Conservation (phyloP, 2,329 filamentous ascomycete species). For the Colletotrichum shisoi region DNA sequence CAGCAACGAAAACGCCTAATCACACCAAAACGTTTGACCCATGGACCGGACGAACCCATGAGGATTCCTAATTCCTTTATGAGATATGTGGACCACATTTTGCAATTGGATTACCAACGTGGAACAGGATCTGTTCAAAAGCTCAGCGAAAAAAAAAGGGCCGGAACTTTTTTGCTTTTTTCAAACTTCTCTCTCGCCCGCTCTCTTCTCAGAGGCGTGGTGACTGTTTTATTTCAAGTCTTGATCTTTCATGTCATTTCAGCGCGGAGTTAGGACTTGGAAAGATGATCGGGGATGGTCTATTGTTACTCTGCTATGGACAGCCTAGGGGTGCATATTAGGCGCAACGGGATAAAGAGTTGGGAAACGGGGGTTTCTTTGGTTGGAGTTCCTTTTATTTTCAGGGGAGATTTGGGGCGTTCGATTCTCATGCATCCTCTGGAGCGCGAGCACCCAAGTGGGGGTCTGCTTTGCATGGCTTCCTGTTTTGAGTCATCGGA, state of each 20-base stretch:
- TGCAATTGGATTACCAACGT: constrained; percentile 18
- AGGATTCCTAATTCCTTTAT: constrained; percentile 22
- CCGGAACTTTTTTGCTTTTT: constrained; percentile 11
- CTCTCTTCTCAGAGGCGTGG: constrained; percentile 18
- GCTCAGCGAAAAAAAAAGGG: constrained; percentile 22
- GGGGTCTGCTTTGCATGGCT: not conserved
- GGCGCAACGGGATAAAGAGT: constrained; percentile 32
- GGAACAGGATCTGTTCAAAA: constrained; percentile 10
- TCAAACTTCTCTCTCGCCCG: not conserved
- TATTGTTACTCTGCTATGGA: constrained; percentile 4
- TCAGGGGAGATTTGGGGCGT: not conserved
- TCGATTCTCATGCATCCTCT: constrained; percentile 33
- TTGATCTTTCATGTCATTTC: constrained; percentile 18
- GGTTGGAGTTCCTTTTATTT: constrained; percentile 37
- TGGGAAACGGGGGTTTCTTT: too few relatives aligned
- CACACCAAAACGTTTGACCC: constrained; percentile 6
- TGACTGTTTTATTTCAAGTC: constrained; percentile 26
- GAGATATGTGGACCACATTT: constrained; percentile 23
- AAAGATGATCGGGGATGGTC: constrained; percentile 7
- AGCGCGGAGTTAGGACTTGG: constrained; percentile 39
- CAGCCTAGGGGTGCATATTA: constrained; percentile 23
- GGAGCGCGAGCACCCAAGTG: constrained; percentile 17
- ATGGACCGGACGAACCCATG: constrained; percentile 15
- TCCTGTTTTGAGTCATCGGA: constrained; percentile 22
- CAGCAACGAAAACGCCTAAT: not conserved